Evolutionary conservation across 805 yeast genomes (phyloP), one percentile per base, ranked within the genome.

Genomic region (Kodamaea restingae): DNA sequence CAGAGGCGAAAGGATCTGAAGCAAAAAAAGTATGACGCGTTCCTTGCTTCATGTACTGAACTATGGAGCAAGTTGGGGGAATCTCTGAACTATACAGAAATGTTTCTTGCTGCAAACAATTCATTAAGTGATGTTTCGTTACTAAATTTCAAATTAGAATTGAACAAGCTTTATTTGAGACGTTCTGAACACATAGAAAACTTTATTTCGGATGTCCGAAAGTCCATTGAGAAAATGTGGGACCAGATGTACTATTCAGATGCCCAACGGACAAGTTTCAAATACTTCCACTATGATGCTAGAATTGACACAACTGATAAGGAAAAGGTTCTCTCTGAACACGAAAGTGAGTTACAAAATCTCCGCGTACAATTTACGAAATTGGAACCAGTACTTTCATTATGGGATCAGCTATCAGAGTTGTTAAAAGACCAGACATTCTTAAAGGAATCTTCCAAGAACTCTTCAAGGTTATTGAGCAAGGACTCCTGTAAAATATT

Each of bases 401-500:
- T 75, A n/a, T 75, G 84, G 21, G 68, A 73, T 4, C 75, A 73
- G 32, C 71, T 85, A 45, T 65, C 75, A 32, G 72, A 69, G 2
- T 58, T 88, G 18, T 57, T 79, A 29, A 60, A 66, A 10, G 95
- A 87, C 47, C 84, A 83, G 44, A 47, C 56, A 1, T 75, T 75
- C 34, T 70, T 93, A 27, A 81, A 73, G 26, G 83, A 78, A 44
- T 78, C 93, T 3, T 74, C 84, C 2, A 81, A 78, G 51, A 93
- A 91, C 56, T 80, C 97, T 0, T 79, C 91, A 0, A 72, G 98
- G 45, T 68, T 90, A 31, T 59, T 84, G 33, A 77, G 83, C 45
- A 77, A 85, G 52, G 81, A 84, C 50, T 82, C 88, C 2, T 90
- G 91, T 46, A 81, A 80, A 44, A 81, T 90, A 17, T 64, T 91